These are phyloP conservation scores for Pholiota conissans DNA, from an alignment of 768 basidiomycete species.

Conservation along the genomic window DNA sequence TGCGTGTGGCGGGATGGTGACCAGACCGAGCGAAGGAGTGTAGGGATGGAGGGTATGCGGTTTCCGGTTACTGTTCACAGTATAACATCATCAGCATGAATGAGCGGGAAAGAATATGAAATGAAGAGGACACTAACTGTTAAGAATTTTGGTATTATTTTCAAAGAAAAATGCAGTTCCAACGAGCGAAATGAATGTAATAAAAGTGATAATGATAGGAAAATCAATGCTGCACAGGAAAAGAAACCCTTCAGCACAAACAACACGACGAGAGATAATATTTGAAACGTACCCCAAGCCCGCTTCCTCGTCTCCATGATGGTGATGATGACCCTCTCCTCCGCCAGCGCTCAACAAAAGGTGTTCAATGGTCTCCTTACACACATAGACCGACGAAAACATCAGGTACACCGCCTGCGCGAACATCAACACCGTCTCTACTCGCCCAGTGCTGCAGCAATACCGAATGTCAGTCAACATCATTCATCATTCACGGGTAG, in stretches of 20 bases:
- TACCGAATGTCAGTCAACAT: conserved; percentile 11
- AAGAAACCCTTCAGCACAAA: background rate
- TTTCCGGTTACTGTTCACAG: conserved; percentile 63
- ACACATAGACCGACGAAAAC: conserved; percentile 93
- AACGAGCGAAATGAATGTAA: conserved; percentile 58
- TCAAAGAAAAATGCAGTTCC: conserved; percentile 57
- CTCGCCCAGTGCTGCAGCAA: conserved; percentile 59
- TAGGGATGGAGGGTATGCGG: conserved; percentile 54
- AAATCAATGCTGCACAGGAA: conserved; percentile 57
- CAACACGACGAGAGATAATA: background rate
- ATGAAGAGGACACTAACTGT: conserved; percentile 42
- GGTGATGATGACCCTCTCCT: conserved; percentile 63
- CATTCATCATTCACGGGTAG: no score
- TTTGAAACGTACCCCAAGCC: conserved; percentile 34
- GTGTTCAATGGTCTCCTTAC: conserved; percentile 96
- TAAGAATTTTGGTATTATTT: conserved; percentile 66
- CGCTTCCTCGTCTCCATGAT: conserved; percentile 54
- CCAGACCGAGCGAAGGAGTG: conserved; percentile 47
- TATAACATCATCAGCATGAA: background rate
- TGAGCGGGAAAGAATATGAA: background rate
- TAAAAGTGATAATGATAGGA: conserved; percentile 54
- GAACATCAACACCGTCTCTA: conserved; percentile 76
- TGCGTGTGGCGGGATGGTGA: conserved; percentile 33
- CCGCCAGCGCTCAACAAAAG: conserved; percentile 66
- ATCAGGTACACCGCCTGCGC: conserved; percentile 92